These are phyloP conservation scores for Trichothecium roseum DNA, from an alignment of 2,329 filamentous ascomycete genomes.

Conservation along the genomic window DNA sequence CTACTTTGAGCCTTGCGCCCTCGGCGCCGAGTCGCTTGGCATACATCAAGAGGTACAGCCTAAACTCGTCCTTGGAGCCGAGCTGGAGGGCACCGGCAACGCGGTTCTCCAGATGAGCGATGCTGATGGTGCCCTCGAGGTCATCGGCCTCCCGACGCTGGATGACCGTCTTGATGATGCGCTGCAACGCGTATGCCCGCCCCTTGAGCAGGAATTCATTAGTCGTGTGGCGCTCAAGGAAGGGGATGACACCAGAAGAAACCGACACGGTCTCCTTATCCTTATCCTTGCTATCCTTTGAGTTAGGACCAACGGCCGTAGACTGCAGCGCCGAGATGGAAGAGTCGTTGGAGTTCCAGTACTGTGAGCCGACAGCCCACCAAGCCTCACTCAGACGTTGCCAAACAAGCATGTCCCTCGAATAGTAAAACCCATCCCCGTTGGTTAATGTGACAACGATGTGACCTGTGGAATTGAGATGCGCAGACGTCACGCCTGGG, in stretches of 20 bases:
- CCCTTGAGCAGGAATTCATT: conserved; percentile 87
- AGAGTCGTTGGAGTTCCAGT: conserved; percentile 96
- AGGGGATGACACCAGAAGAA: conserved; percentile 86
- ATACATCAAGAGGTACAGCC: conserved; percentile 95
- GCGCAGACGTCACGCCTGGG: conserved; percentile 81
- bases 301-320: conserved; percentile 51
- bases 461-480: conserved; percentile 78
- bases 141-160: conserved; percentile 85
- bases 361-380: conserved; percentile 97
- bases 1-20: conserved; percentile 76
- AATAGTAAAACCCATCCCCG: conserved; percentile 89
- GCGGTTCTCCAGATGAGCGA: conserved; percentile 90
- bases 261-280: conserved; percentile 44
- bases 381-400: conserved; percentile 92
- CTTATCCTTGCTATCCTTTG: conserved; percentile 32
- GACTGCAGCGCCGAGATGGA: conserved; percentile 73
- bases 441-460: conserved; percentile 88
- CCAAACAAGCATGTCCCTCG: conserved; percentile 78
- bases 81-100: conserved; percentile 81
- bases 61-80: conserved; percentile 83
- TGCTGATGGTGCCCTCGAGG: conserved; percentile 83
- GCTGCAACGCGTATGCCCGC: conserved; percentile 80
- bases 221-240: conserved; percentile 88
- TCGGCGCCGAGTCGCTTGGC: conserved; percentile 91
- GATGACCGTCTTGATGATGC: conserved; percentile 80